Percentiles rank a stretch among this genome's conserved stretches.
Evolutionary conservation across 2,329 filamentous ascomycete genomes (phyloP).

Genomic region (Aspergillus sp.): DNA sequence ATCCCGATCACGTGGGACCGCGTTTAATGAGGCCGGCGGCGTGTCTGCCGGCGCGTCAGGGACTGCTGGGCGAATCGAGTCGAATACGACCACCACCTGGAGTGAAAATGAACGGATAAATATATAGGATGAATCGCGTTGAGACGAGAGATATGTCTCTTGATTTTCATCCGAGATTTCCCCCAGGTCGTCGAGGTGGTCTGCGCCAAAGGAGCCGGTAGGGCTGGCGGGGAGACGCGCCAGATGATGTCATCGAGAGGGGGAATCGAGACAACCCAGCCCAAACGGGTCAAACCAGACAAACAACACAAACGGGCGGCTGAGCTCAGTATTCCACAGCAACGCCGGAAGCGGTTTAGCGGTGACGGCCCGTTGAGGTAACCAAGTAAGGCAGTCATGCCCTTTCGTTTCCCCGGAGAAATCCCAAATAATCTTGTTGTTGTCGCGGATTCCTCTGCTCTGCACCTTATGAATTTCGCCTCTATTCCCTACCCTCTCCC

Average conservation of each 20-base stretch:
- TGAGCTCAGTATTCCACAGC: constrained; percentile 19
- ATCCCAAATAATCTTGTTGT: constrained; percentile 10
- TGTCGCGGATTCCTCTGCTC: constrained; percentile 12
- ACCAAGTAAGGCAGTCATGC: constrained; percentile 20
- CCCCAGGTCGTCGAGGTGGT: not conserved
- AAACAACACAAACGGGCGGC: constrained; percentile 13
- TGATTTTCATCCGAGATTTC: not conserved
- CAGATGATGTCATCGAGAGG: constrained; percentile 25
- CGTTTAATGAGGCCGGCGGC: constrained; percentile 21
- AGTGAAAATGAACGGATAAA: not conserved
- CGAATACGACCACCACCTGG: not conserved
- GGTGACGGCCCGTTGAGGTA: constrained; percentile 17
- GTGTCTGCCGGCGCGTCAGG: constrained; percentile 21
- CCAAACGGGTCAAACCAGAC: constrained; percentile 15
- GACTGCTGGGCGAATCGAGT: not conserved
- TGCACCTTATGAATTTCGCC: constrained; percentile 3
- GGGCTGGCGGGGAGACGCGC: constrained; percentile 25
- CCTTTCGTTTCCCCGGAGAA: constrained; percentile 2
- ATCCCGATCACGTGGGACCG: constrained; percentile 32
- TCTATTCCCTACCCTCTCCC: constrained; percentile 4
- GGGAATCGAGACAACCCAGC: not conserved
- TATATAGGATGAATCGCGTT: constrained; percentile 8
- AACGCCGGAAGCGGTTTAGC: constrained; percentile 15
- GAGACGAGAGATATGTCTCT: not conserved
- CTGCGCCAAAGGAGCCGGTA: not conserved